Percentiles rank a stretch among this genome's conserved stretches.
These are phyloP conservation scores for Pinus taeda DNA, from an alignment of 75 land plant species.

Conservation along the genomic window DNA sequence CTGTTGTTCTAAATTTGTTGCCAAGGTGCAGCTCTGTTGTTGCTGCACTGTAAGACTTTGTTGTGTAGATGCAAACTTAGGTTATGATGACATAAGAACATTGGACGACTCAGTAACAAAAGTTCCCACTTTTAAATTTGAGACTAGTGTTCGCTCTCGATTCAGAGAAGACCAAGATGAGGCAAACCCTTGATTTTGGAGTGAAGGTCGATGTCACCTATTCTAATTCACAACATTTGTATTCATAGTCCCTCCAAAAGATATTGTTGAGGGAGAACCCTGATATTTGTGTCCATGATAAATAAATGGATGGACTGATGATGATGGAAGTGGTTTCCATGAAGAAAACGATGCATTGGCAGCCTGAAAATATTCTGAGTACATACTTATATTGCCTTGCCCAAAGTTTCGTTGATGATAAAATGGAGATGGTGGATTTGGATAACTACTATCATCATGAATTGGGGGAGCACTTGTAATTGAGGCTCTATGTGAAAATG, in stretches of 20 bases:
- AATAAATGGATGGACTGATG: not conserved
- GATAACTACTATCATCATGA: conserved; percentile 20
- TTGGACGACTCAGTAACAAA: not conserved
- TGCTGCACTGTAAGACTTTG: conserved; percentile 7
- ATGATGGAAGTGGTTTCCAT: not conserved
- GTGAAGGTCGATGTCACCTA: not conserved
- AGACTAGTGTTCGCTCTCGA: not conserved
- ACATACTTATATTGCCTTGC: conserved; percentile 11
- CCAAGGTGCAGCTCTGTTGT: not conserved
- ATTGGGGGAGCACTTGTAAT: not conserved
- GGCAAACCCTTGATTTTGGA: not conserved
- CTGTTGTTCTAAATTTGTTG: conserved; percentile 3
- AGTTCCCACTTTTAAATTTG: not conserved
- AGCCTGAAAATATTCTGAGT: not conserved
- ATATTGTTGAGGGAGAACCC: not conserved
- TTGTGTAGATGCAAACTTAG: not conserved
- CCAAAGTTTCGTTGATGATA: conserved; percentile 5
- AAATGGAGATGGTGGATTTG: conserved; percentile 26
- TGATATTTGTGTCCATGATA: not conserved
- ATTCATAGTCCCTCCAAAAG: conserved; percentile 1
- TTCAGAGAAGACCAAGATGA: conserved; percentile 7
- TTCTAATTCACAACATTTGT: conserved; percentile 6
- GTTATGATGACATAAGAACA: not conserved
- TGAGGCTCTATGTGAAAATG: not conserved
- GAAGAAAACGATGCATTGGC: conserved; percentile 1